Conservation (phyloP, 352 stramenopile species). For the Phytophthora sojae region DNA sequence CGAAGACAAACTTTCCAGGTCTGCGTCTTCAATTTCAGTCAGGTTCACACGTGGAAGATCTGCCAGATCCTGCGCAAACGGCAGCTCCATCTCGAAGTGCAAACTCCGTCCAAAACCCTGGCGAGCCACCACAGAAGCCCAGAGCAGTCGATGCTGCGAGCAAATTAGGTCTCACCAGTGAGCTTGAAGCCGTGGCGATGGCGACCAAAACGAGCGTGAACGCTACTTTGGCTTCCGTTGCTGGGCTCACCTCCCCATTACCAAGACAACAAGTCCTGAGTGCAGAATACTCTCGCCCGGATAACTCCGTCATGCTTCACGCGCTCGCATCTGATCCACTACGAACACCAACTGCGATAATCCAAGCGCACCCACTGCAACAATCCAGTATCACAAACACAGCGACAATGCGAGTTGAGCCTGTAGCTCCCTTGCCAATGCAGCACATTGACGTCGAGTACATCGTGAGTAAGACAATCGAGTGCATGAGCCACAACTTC, state of each 20-base stretch:
- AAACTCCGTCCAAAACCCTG: not conserved
- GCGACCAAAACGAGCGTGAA: conserved; percentile 33
- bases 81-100: not conserved
- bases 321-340: conserved; percentile 6
- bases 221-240: conserved; percentile 30
- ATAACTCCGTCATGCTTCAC: conserved; percentile 20
- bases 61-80: not conserved
- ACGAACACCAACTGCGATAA: conserved; percentile 10
- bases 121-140: not conserved
- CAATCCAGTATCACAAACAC: conserved; percentile 11
- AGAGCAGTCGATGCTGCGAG: conserved; percentile 3
- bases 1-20: conserved; percentile 26
- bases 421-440: conserved; percentile 25
- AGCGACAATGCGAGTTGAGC: not conserved
- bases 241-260: conserved; percentile 10
- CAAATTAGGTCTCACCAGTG: conserved; percentile 8
- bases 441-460: conserved; percentile 65
- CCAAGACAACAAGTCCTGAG: conserved; percentile 1
- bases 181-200: conserved; percentile 28
- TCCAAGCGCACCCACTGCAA: conserved; percentile 20
- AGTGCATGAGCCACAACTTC: conserved; percentile 76
- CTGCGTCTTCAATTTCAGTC: conserved; percentile 23
- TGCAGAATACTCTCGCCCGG: conserved; percentile 5
- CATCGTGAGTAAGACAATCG: conserved; percentile 71
- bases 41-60: conserved; percentile 10